Evolutionary conservation across 345 rosid species (phyloP), one percentile per base, ranked within the genome.

Genomic region (Populus pruinosa): DNA sequence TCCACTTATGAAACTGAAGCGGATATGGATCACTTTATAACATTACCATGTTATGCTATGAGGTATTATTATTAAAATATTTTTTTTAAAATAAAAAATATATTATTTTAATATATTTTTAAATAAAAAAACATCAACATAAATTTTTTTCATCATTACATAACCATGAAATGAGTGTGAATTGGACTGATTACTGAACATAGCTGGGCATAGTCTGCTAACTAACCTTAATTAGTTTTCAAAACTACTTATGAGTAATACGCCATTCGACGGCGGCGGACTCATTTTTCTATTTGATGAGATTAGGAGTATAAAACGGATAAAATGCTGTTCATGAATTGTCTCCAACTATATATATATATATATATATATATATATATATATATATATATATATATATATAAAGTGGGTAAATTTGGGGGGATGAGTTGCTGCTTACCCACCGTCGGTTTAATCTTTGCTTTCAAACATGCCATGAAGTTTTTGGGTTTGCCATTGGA

Each of bases 381-480:
- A 12, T 35, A 17, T 47, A 9, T 3, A 8, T 2, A 31, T 3
- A 33, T 33, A 33, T 4, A 33, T 5, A 12, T 35, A 41, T 11
- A 12, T 35, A 17, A n/a, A n/a, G n/a, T 18, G 43, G 71, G 49
- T 43, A 8, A 33, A 66, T 6, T 12, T 3, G n/a, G 61, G 47
- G 59, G 33, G 23, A 47, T 1, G 49, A 68, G 77, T 76, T 67
- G 80, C 79, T 44, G 72, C 76, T 50, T 73, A 80, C 81, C 87
- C 87, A 85, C 83, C 83, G 84, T 85, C 71, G 72, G 85, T 84
- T 86, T 81, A 74, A 47, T 81, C 82, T 81, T 84, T 59, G 83
- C 87, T 86, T 86, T 78, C 82, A 83, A 83, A 77, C 75, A 72
- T 72, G 72, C 68, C 31, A 77, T 73, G 69, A 76, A 73, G 35